Conservation (phyloP, 192 early-diverging fungal species). For the Coemansia sp. region DNA sequence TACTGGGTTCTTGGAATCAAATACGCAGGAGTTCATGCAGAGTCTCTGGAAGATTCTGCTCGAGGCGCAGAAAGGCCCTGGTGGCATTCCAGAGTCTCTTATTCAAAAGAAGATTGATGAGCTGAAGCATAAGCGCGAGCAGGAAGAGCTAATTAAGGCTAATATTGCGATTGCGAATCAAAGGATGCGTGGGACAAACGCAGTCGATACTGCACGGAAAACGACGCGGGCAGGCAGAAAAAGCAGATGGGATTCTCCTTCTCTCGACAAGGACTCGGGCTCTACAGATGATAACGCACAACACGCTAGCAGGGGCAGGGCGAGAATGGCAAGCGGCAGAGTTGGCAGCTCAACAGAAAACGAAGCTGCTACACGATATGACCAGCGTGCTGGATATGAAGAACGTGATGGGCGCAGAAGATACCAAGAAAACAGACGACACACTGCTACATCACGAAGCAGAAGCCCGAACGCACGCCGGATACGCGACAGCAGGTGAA, state of each 20-base stretch:
- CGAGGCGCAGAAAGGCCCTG: constrained; percentile 77
- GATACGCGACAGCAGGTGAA: neutral
- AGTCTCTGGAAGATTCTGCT: constrained; percentile 89
- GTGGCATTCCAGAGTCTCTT: constrained; percentile 84
- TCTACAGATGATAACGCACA: neutral
- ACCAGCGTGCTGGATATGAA: neutral
- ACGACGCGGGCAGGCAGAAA: constrained; percentile 18
- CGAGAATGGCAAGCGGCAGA: neutral
- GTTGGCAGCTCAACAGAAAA: neutral
- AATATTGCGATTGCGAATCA: constrained; percentile 16
- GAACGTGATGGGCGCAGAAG: neutral
- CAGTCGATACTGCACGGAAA: neutral
- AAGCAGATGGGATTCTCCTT: constrained; percentile 33
- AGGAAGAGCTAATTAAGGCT: constrained; percentile 26
- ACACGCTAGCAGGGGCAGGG: neutral
- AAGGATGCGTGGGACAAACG: constrained; percentile 6
- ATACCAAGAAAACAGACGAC: neutral
- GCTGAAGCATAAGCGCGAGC: constrained; percentile 53
- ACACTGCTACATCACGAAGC: neutral
- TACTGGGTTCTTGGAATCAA: constrained; percentile 88
- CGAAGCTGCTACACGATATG: neutral
- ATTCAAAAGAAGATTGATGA: constrained; percentile 87
- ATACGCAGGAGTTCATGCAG: constrained; percentile 76
- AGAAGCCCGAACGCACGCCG: constrained; percentile 1
- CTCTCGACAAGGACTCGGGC: neutral